Evolutionary conservation across 2,329 filamentous ascomycete genomes (phyloP).

Genomic region (Pseudopyrenochaeta lycopersici): DNA sequence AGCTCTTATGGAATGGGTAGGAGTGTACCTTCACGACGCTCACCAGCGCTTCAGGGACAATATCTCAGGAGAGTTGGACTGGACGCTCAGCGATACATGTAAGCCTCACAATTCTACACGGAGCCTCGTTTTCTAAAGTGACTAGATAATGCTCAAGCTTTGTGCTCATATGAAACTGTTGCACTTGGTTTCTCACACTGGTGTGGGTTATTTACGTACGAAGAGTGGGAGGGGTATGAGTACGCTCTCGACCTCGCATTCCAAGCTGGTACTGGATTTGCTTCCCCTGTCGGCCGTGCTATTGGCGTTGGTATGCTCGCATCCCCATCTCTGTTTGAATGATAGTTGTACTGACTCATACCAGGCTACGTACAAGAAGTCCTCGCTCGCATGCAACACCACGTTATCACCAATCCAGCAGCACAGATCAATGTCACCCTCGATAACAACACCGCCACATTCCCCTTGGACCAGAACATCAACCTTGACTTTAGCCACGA

Average conservation of each 20-base stretch:
- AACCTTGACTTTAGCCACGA: conserved; percentile 85
- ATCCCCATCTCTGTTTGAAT: background rate
- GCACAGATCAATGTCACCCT: conserved; percentile 71
- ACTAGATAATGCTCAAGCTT: conserved; percentile 70
- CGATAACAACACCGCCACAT: conserved; percentile 72
- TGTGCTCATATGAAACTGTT: conserved; percentile 83
- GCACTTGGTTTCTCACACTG: conserved; percentile 78
- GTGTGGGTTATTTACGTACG: conserved; percentile 77
- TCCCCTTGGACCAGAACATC: conserved; percentile 76
- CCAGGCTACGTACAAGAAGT: conserved; percentile 71
- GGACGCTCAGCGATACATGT: conserved; percentile 47
- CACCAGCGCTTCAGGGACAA: conserved; percentile 66
- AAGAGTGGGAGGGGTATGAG: conserved; percentile 77
- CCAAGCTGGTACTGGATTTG: conserved; percentile 68
- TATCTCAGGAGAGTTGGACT: conserved; percentile 51
- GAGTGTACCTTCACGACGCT: conserved; percentile 71
- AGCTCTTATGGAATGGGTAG: conserved; percentile 67
- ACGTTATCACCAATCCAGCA: conserved; percentile 57
- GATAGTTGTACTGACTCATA: conserved; percentile 2
- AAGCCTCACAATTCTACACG: background rate
- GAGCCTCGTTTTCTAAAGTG: conserved; percentile 26
- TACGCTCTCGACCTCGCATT: conserved; percentile 76
- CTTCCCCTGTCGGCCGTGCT: conserved; percentile 72
- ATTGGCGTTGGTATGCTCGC: conserved; percentile 68
- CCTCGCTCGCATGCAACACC: conserved; percentile 73